phyloP scores from a whole-genome alignment of 257 asterid species.

The Solanum gracilifrons region DNA sequence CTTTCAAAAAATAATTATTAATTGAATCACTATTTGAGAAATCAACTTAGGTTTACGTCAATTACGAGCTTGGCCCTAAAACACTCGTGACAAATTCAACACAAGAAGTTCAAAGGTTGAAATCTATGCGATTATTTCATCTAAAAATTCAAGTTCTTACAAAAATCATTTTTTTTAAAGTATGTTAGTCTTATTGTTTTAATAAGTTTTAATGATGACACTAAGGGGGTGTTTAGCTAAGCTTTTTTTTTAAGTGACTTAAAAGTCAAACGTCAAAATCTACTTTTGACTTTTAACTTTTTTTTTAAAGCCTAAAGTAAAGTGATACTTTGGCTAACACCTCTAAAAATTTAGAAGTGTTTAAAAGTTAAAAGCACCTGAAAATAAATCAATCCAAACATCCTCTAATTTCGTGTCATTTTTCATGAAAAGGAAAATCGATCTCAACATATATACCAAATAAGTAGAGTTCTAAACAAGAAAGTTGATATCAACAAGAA shows the following conservation, averaged over 20 bases:
- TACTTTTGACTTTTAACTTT: too few species aligned
- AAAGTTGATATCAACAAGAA: not conserved
- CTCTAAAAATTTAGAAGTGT: not conserved
- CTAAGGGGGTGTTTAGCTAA: not conserved
- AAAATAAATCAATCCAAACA: not conserved
- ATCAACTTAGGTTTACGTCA: not conserved
- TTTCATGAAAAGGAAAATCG: not conserved
- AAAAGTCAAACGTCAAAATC: not conserved
- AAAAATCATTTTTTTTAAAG: too few species aligned
- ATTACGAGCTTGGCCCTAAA: not conserved
- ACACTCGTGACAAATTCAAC: not conserved
- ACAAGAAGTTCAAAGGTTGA: not conserved
- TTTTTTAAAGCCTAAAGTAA: not conserved
- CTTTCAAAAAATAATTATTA: not conserved
- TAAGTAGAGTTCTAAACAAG: not conserved
- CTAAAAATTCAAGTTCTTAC: too few species aligned
- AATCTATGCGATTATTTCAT: not conserved
- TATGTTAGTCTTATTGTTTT: not conserved
- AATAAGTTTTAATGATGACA: not conserved
- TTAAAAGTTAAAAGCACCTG: not conserved
- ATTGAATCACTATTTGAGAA: not conserved
- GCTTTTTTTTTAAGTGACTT: not conserved
- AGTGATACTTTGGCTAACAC: not conserved
- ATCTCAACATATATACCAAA: not conserved
- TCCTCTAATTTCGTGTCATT: not conserved